phyloP scores from a whole-genome alignment of 331 rosid species.

The Dryas integrifolia region DNA sequence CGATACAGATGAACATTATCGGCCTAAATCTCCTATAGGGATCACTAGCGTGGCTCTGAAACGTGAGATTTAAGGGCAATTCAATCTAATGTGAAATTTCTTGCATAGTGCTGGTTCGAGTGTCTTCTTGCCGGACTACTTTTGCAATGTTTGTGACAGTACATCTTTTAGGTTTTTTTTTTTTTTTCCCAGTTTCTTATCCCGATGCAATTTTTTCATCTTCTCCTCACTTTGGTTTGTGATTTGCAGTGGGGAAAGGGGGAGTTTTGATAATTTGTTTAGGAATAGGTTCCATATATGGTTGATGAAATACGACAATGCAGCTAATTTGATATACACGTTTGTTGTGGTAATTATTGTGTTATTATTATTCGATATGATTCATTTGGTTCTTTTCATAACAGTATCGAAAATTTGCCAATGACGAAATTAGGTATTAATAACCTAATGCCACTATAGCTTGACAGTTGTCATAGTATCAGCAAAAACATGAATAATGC shows the following conservation, averaged over 20 bases:
- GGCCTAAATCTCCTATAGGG: constrained; percentile 67
- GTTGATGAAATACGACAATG: constrained; percentile 8
- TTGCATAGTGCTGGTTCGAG: constrained; percentile 6
- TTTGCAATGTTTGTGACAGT: constrained; percentile 10
- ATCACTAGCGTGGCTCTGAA: constrained; percentile 65
- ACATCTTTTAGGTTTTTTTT: constrained; percentile 6
- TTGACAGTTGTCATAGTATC: too few species aligned
- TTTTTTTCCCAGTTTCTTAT: background rate
- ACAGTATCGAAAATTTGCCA: too few species aligned
- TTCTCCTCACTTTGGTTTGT: constrained; percentile 19
- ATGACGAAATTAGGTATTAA: too few species aligned
- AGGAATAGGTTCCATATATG: constrained; percentile 19
- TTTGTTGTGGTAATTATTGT: constrained; percentile 13
- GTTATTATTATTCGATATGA: background rate
- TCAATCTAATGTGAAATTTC: constrained; percentile 16
- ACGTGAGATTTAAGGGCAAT: constrained; percentile 31
- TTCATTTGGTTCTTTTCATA: constrained; percentile 5
- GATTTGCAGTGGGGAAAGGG: constrained; percentile 15
- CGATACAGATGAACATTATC: constrained; percentile 91
- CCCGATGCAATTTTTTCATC: constrained; percentile 5
- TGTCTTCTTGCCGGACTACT: constrained; percentile 7
- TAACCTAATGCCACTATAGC: too few species aligned
- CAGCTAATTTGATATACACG: constrained; percentile 11
- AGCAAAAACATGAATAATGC: too few species aligned
- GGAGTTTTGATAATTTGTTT: constrained; percentile 1